These are phyloP conservation scores for Hura crepitans DNA, from an alignment of 441 rosid genomes.

Conservation along the genomic window DNA sequence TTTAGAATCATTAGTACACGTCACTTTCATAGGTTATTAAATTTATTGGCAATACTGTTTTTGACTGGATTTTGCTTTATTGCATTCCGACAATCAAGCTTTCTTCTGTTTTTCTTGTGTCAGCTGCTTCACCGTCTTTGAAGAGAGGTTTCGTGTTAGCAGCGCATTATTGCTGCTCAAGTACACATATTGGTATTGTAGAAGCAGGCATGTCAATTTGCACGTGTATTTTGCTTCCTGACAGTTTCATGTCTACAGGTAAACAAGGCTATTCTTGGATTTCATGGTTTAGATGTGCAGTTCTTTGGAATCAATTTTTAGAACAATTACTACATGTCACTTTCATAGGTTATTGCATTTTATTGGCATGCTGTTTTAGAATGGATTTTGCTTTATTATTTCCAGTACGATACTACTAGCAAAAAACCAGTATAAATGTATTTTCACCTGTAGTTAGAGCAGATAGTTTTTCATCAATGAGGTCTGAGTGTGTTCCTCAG, in stretches of 20 bases:
- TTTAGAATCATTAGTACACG: too few relatives aligned
- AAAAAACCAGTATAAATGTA: slow-evolving; percentile 43
- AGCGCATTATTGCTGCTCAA: background rate
- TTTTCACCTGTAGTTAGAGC: slow-evolving; percentile 57
- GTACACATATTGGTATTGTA: background rate
- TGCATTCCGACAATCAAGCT: too few relatives aligned
- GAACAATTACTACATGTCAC: slow-evolving; percentile 67
- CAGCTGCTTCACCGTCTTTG: background rate
- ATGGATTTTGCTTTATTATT: slow-evolving; percentile 28
- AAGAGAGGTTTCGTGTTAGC: background rate
- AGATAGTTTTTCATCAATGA: slow-evolving; percentile 48
- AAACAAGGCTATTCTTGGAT: slow-evolving; percentile 74
- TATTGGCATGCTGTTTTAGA: slow-evolving; percentile 17
- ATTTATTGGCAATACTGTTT: too few relatives aligned
- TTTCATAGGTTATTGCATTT: slow-evolving; percentile 17
- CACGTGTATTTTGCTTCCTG: slow-evolving; percentile 27
- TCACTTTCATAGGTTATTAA: too few relatives aligned
- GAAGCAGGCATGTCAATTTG: background rate
- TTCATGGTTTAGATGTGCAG: slow-evolving; percentile 74
- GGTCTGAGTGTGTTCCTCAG: slow-evolving; percentile 67
- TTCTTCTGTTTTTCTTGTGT: background rate
- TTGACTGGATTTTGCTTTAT: too few relatives aligned
- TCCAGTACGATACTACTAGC: slow-evolving; percentile 45
- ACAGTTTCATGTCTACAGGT: slow-evolving; percentile 47
- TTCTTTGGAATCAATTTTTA: slow-evolving; percentile 75